Conservation (phyloP, 1,139 yeast genomes). For the Yarrowia galli region DNA sequence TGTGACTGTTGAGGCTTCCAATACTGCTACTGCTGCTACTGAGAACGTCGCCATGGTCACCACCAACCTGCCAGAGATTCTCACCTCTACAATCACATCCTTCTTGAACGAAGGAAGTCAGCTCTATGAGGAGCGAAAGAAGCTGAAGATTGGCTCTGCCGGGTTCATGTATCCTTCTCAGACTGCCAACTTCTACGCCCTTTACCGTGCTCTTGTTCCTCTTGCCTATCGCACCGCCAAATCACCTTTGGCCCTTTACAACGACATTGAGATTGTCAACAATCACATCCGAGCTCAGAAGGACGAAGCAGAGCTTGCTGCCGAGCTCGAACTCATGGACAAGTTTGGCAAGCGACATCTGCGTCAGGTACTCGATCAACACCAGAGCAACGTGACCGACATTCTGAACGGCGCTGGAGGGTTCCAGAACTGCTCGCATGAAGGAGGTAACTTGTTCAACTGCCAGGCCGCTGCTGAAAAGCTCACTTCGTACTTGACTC, state of each 20-base stretch:
- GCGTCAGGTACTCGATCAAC: constrained; percentile 40
- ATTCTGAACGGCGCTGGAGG: constrained; percentile 43
- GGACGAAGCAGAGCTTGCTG: constrained; percentile 39
- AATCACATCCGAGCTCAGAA: constrained; percentile 40
- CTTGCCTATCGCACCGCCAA: constrained; percentile 41
- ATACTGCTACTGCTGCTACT: background rate
- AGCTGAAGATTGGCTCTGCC: constrained; percentile 40
- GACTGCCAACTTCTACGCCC: constrained; percentile 45
- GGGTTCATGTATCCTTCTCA: constrained; percentile 40
- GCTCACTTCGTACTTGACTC: constrained; percentile 42
- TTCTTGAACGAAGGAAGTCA: constrained; percentile 38
- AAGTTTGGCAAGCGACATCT: constrained; percentile 41
- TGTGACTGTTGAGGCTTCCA: background rate
- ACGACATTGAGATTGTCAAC: constrained; percentile 43
- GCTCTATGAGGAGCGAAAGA: constrained; percentile 40
- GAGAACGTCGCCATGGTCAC: constrained; percentile 8
- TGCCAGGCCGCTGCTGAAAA: constrained; percentile 46
- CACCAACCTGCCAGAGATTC: constrained; percentile 32
- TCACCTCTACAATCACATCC: constrained; percentile 38
- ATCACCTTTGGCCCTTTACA: constrained; percentile 43
- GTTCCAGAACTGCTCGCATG: constrained; percentile 44
- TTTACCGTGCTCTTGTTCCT: constrained; percentile 47
- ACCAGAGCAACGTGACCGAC: constrained; percentile 40
- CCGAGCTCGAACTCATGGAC: constrained; percentile 40
- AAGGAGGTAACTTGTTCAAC: constrained; percentile 42